Percentiles rank a stretch among this genome's conserved stretches.
phyloP scores from a whole-genome alignment of 2,329 filamentous ascomycete genomes.

The Colletotrichum agaves region DNA sequence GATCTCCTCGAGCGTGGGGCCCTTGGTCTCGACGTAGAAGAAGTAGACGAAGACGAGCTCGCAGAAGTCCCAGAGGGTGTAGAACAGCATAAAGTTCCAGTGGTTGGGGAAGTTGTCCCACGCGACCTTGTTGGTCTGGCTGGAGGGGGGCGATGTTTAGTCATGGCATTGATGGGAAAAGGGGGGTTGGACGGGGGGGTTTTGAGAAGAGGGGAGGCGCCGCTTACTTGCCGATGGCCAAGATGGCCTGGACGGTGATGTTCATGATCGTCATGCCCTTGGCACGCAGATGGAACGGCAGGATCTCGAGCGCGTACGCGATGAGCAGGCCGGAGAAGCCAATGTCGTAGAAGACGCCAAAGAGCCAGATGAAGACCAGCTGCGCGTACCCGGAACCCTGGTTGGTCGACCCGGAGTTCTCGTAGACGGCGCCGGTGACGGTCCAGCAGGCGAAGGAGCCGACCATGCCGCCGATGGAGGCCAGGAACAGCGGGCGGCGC shows the following conservation, averaged over 20 bases:
- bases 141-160: slow-evolving; percentile 40
- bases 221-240: slow-evolving; percentile 70
- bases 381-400: slow-evolving; percentile 61
- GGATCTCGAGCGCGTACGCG: slow-evolving; percentile 67
- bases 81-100: slow-evolving; percentile 75
- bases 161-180: background rate
- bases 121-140: slow-evolving; percentile 72
- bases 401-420: slow-evolving; percentile 57
- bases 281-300: slow-evolving; percentile 67
- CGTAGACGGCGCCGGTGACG: slow-evolving; percentile 62
- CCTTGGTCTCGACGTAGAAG: slow-evolving; percentile 77
- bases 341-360: slow-evolving; percentile 69
- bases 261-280: slow-evolving; percentile 74
- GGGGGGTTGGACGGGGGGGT: no score
- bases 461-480: slow-evolving; percentile 60
- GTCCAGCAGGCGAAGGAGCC: slow-evolving; percentile 62
- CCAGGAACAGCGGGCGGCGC: slow-evolving; percentile 64
- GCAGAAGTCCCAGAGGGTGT: slow-evolving; percentile 70
- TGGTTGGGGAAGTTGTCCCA: slow-evolving; percentile 68
- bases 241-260: slow-evolving; percentile 68
- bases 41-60: slow-evolving; percentile 72
- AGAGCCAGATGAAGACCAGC: slow-evolving; percentile 69
- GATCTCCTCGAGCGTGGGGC: slow-evolving; percentile 76
- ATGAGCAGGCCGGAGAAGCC: slow-evolving; percentile 68
- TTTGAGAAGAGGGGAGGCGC: background rate